These are phyloP conservation scores for Leavenworthia alabamica DNA, from an alignment of 345 rosid genomes.

Conservation along the genomic window DNA sequence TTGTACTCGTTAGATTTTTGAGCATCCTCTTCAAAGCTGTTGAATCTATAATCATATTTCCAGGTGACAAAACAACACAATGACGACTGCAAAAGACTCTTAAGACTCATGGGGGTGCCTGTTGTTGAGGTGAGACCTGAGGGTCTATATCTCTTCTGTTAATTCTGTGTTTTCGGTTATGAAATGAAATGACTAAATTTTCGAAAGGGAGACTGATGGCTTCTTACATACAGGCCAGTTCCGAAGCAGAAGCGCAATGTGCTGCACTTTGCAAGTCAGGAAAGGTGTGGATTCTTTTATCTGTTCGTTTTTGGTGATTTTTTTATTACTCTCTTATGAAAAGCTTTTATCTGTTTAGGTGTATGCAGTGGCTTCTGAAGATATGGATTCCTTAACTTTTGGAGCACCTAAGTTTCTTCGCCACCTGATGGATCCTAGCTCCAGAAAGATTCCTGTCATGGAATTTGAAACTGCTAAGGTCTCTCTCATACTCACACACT, in stretches of 20 bases:
- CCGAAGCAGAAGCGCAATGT: conserved; percentile 94
- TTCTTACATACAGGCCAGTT: conserved; percentile 58
- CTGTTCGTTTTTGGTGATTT: not conserved
- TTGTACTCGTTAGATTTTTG: not conserved
- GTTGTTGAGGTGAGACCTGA: conserved; percentile 55
- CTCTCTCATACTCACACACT: not conserved
- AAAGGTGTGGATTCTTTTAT: conserved; percentile 46
- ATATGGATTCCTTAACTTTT: conserved; percentile 96
- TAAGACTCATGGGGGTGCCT: conserved; percentile 89
- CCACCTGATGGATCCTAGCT: conserved; percentile 95
- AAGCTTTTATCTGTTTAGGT: conserved; percentile 41
- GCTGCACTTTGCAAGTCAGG: conserved; percentile 89
- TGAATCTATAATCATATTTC: not conserved
- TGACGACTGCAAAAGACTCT: conserved; percentile 84
- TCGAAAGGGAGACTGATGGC: conserved; percentile 5
- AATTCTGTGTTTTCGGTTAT: not conserved
- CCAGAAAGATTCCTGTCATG: conserved; percentile 87
- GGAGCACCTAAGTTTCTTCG: conserved; percentile 94
- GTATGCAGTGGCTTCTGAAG: conserved; percentile 98
- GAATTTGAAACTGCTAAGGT: conserved; percentile 90
- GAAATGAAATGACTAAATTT: not conserved
- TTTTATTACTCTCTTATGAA: not conserved
- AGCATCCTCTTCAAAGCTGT: not conserved
- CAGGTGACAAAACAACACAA: conserved; percentile 89
- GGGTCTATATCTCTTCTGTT: not conserved